Base-by-base conservation (phyloP, 2,329 filamentous ascomycete genomes). In the Dothistroma septosporum region DNA sequence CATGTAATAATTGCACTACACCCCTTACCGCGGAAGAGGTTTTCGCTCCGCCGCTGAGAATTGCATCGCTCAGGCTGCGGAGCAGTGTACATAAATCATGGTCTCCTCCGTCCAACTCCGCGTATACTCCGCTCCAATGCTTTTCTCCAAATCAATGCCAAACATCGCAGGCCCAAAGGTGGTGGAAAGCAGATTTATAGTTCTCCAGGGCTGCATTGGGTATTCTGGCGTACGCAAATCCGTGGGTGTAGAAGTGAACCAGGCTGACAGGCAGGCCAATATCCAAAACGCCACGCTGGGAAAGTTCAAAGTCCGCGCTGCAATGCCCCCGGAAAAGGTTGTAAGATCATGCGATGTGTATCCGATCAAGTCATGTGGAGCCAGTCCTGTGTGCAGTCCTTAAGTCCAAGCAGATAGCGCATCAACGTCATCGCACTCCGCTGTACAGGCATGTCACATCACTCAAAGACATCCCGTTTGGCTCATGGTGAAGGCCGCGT, bases 141-240 rank as follows among this genome's bases (percentile, higher is more conserved):
- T 54, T 33, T 31, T 21, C 24, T 28, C 24, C 9, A 54, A 54
- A 37, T 10, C 10, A 54, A 54, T 37, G 52, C 52, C 52, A 41
- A 21, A 33, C 52, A 54, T 37, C 37, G 52, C 32, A 37, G 32
- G 28, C 28, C 28, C 32, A 37, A 32, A 41, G 22, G 21, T 32
- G 22, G 32, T 28, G 48, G 32, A 41, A 22, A 53, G 31, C 52
- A 54, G 32, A 54, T 41, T 12, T 41, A 54, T n/a, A 24, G 32
- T 22, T 37, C 52, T 54, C 2, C 32, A 37, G 32, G 52, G n/a
- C 31, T 37, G 49, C 49, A 33, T 41, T 9, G 52, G 52, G 52
- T 54, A 54, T 54, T 16, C 52, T 54, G 52, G 41, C 28, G 22
- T 33, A 54, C 41, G 52, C 52, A 31, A 41, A 54, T 37, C 52